phyloP scores from a whole-genome alignment of 148 eudicot genomes.

The Dysphania ambrosioides region DNA sequence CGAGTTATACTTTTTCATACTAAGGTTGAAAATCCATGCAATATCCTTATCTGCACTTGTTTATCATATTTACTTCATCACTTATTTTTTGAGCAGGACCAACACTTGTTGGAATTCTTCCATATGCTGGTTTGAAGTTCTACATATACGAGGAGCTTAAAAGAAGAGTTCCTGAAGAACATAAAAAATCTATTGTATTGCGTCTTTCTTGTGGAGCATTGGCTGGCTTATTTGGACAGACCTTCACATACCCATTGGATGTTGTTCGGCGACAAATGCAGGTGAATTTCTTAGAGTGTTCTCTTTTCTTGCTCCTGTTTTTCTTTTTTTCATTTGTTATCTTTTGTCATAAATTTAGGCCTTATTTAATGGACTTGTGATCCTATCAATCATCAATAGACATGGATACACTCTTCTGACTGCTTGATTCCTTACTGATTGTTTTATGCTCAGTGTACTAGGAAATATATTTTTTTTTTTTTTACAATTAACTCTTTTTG shows the following conservation, averaged over 20 bases:
- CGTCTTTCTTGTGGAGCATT: constrained; percentile 96
- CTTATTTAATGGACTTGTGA: background rate
- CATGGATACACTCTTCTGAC: background rate
- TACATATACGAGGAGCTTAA: constrained; percentile 95
- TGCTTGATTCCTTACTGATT: background rate
- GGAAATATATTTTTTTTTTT: background rate
- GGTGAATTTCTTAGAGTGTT: constrained; percentile 35
- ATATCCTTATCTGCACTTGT: background rate
- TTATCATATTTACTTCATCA: background rate
- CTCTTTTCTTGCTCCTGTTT: background rate
- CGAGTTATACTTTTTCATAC: background rate
- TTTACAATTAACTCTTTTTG: background rate
- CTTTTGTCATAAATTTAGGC: background rate
- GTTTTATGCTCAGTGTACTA: background rate
- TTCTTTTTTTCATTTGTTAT: background rate
- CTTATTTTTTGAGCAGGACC: constrained; percentile 56
- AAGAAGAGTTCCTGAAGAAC: constrained; percentile 90
- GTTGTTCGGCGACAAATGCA: constrained; percentile 99
- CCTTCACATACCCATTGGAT: constrained; percentile 92
- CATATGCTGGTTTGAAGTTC: constrained; percentile 96
- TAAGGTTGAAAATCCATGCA: background rate
- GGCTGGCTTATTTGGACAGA: constrained; percentile 95
- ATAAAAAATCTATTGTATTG: constrained; percentile 69
- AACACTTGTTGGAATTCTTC: constrained; percentile 91
- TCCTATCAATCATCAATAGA: background rate